Evolutionary conservation across 768 basidiomycete species (phyloP), one percentile per base, ranked within the genome.

Genomic region (Sporobolomyces pararoseus): DNA sequence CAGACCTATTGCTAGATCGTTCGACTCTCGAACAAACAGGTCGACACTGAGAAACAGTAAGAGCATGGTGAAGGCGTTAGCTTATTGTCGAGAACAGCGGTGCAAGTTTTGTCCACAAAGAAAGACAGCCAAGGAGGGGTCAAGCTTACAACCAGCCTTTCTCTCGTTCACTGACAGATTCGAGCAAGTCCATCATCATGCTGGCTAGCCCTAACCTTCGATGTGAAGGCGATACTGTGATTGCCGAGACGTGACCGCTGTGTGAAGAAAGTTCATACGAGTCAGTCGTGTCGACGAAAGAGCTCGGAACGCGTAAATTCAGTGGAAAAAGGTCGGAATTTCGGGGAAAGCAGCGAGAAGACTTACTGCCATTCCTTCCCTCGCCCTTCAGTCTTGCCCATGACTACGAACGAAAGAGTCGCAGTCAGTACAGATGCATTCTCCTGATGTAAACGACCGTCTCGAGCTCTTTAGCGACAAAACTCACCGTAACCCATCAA

Each of bases 171-270:
- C 90, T 91, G 12, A 91, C 88, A 75, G 84, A 83, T 79, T 98
- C 95, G 52, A 99, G 87, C 55, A 89, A 83, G 71, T 82, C 78
- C 86, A 95, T 91, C 85, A 98, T 88, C 78, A 85, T 87, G 75
- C 87, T 85, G 0, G 91, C 95, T 52, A 98, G 86, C 2, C 86
- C 86, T 4, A 97, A 84, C 4, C 90, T 88, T 49, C 96, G 89
- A 80, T 91, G 96, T 76, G 90, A 87, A 17, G 96, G 96, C 0
- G 93, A 89, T 63, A 99, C 92, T 7, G 93, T 91, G 58, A 99
- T 82, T 0, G 94, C 94, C 0, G 95, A 97, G 76, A 98, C 87
- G 77, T 98, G 96, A 0, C 92, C 95, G 76, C 81, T 81, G 66
- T 77, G 78, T 21, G 5, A 46, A n/a, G 55, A 44, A 21, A 7